Evolutionary conservation across 2,329 filamentous ascomycete genomes (phyloP), one percentile per base, ranked within the genome.

Genomic region (Aspergillus alliaceus): DNA sequence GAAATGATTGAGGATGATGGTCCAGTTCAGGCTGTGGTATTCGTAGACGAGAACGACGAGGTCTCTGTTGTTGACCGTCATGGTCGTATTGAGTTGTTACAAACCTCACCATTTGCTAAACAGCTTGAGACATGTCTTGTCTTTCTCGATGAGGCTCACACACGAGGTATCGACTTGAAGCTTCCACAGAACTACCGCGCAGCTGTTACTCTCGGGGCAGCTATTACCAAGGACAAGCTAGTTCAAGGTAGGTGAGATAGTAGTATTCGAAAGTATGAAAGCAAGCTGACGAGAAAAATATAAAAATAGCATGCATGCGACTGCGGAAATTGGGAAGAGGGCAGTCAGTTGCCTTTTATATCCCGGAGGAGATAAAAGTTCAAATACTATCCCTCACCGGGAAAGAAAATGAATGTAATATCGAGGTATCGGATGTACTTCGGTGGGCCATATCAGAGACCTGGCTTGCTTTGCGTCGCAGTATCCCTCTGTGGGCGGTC

Each of bases 121-220:
- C 80, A 86, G 6, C 70, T 88, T 0, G 83, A 85, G 5, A 62
- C 62, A 0, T 92, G 88, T 54, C 68, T 90, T 0, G 78, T 91
- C 0, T 92, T 86, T 53, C 76, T 93, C 0, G 89, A 92, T 50
- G 85, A 92, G 56, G 81, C 83, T 0, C 88, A 92, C 59, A 90
- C 88, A 0, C 72, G 89, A 58, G 89, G 90, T 0, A 90, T 82
- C 0, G 89, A 93, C 60, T 66, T 92, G 0, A 83, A 81, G 32
- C 70, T 91, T 0, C 89, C 87, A 0, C 55, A 56, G 0, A 4
- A 80, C 12, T 87, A 86, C 61, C 76, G 84, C 0, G 90, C 88
- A 0, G 85, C 85, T 0, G 85, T 92, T 0, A 91, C 88, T 0
- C 68, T 93, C 0, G 88, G 89, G 0, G 78, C 85, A 0, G 76